Conservation (phyloP, 2,329 filamentous ascomycete genomes). For the Gremmenia infestans region DNA sequence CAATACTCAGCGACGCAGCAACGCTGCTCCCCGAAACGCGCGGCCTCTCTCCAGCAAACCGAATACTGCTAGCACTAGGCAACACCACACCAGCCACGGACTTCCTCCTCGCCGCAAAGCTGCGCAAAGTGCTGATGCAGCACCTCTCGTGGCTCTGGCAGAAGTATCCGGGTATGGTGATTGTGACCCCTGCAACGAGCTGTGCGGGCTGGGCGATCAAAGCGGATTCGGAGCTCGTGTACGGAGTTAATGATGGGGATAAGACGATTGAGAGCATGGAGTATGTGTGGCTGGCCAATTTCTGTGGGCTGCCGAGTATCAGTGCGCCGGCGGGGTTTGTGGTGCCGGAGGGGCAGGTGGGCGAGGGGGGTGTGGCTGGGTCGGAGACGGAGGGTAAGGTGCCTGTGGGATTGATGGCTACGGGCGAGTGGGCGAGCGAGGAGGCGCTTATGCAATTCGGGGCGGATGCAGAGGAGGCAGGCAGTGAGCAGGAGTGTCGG, state of each 20-base stretch:
- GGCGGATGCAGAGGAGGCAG: slow-evolving; percentile 42
- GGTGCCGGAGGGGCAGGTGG: slow-evolving; percentile 13
- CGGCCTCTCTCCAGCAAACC: slow-evolving; percentile 53
- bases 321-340: slow-evolving; percentile 70
- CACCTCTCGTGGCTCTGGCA: slow-evolving; percentile 69
- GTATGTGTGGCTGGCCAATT: slow-evolving; percentile 80
- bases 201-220: slow-evolving; percentile 67
- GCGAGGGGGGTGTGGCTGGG: slow-evolving; percentile 12
- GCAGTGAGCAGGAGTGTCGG: slow-evolving; percentile 6
- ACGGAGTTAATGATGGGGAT: slow-evolving; percentile 72
- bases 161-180: slow-evolving; percentile 65
- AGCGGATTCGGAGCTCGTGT: slow-evolving; percentile 49
- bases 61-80: slow-evolving; percentile 61
- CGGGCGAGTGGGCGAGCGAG: slow-evolving; percentile 62
- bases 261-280: slow-evolving; percentile 69
- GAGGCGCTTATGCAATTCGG: slow-evolving; percentile 57
- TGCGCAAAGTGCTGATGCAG: slow-evolving; percentile 71
- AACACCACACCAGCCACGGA: slow-evolving; percentile 61
- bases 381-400: slow-evolving; percentile 46
- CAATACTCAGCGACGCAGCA: slow-evolving; percentile 68
- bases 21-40: slow-evolving; percentile 27
- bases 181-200: slow-evolving; percentile 73
- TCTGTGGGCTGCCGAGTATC: slow-evolving; percentile 70
- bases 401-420: slow-evolving; percentile 56
- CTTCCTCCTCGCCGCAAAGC: slow-evolving; percentile 63